Conservation (phyloP, 768 basidiomycete genomes). For the Russula abietina region DNA sequence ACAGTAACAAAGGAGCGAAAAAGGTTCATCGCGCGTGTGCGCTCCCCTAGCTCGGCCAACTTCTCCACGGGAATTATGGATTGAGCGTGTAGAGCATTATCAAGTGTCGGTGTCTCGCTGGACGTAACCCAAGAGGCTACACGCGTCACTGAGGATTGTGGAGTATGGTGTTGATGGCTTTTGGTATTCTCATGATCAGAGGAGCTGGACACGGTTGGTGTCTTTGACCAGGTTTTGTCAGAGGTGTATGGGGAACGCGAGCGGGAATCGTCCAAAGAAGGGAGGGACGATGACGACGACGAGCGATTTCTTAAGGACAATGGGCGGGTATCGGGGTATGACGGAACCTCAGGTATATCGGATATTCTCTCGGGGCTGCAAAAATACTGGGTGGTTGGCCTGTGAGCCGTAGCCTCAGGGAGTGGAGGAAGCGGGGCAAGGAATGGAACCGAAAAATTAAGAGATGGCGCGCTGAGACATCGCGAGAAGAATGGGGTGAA, state of each 20-base stretch:
- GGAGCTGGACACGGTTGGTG: constrained; percentile 8
- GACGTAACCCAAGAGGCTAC: constrained; percentile 18
- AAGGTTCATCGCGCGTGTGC: constrained; percentile 66
- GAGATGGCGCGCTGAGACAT: constrained; percentile 23
- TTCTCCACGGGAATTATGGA: constrained; percentile 20
- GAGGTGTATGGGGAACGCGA: neutral
- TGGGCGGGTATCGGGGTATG: constrained; percentile 21
- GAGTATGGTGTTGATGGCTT: neutral
- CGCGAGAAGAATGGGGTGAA: constrained; percentile 26
- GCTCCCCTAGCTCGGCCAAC: constrained; percentile 44
- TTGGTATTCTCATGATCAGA: neutral
- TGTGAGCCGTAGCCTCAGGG: constrained; percentile 6
- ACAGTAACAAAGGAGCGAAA: constrained; percentile 57
- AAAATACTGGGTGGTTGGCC: constrained; percentile 16
- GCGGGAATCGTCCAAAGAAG: constrained; percentile 9
- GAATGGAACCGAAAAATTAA: constrained; percentile 23
- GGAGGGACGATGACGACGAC: constrained; percentile 19
- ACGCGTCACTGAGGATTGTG: constrained; percentile 8
- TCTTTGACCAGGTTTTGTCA: constrained; percentile 11
- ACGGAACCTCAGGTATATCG: constrained; percentile 17
- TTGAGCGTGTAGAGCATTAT: constrained; percentile 18
- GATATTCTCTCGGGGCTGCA: constrained; percentile 11
- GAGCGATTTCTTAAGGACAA: constrained; percentile 13
- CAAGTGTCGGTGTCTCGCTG: constrained; percentile 21
- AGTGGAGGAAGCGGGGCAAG: constrained; percentile 24